A percentile compares a stretch with the other conserved stretches of the same genome.
phyloP scores from a whole-genome alignment of 495 filamentous ascomycete species.

The Aspergillus baeticus region DNA sequence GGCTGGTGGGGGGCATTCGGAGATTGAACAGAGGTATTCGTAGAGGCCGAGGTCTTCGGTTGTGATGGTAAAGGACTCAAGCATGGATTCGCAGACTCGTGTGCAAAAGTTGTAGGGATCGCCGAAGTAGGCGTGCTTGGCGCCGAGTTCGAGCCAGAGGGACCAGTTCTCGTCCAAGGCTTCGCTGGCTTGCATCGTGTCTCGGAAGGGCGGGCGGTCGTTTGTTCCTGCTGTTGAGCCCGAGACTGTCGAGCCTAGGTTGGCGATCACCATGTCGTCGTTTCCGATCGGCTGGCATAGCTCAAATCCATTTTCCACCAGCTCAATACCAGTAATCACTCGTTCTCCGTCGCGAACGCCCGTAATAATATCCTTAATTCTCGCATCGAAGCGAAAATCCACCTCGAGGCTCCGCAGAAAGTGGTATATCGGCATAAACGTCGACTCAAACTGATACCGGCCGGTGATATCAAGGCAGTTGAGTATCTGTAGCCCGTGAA shows the following conservation, averaged over 20 bases:
- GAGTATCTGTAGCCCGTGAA: not conserved
- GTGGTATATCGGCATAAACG: not conserved
- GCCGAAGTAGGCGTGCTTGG: not conserved
- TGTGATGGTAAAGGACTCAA: not conserved
- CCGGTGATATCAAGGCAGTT: conserved; percentile 4
- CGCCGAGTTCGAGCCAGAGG: not conserved
- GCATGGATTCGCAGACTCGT: not conserved
- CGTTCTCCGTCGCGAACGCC: not conserved
- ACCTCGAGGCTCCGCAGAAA: conserved; percentile 1
- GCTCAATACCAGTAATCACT: not conserved
- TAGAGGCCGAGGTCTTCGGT: not conserved
- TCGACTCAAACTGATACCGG: not conserved
- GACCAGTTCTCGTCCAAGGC: conserved; percentile 6
- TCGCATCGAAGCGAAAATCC: not conserved
- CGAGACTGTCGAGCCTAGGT: not conserved
- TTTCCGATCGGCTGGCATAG: not conserved
- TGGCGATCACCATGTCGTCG: not conserved
- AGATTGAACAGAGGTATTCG: not conserved
- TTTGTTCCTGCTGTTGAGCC: not conserved
- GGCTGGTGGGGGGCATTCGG: not conserved
- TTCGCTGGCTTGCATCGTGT: not conserved
- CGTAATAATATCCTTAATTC: not conserved
- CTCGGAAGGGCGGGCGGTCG: not conserved
- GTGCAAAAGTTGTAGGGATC: conserved; percentile 4
- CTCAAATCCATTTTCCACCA: not conserved